Evolutionary conservation across 2,329 filamentous ascomycete species (phyloP).

Genomic region (Ophiocordyceps camponoti-saundersi): DNA sequence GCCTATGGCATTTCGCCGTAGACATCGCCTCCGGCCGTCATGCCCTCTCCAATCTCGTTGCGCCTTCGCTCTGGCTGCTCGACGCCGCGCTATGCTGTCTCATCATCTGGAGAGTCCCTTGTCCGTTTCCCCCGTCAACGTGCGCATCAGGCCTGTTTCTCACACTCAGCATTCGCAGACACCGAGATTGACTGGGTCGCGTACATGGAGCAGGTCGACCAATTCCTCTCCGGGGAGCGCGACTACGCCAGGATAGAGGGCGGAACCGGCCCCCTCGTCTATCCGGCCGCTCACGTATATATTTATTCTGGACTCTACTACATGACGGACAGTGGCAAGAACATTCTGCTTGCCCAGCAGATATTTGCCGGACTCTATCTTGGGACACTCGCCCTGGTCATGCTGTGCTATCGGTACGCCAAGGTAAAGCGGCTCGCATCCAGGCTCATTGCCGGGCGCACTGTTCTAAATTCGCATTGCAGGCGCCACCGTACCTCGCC

Average conservation of each 20-base stretch:
- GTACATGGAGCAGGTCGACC: constrained; percentile 84
- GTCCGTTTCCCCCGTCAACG: constrained; percentile 30
- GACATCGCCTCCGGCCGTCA: constrained; percentile 32
- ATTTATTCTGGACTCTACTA: constrained; percentile 68
- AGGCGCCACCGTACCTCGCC: constrained; percentile 77
- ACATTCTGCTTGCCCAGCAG: constrained; percentile 69
- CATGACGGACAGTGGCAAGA: constrained; percentile 55
- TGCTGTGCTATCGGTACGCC: constrained; percentile 65
- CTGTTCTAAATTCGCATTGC: not conserved
- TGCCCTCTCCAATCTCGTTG: constrained; percentile 29
- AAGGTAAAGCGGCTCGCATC: constrained; percentile 29
- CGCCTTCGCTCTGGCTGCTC: constrained; percentile 46
- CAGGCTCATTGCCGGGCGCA: too few species aligned
- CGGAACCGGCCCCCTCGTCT: constrained; percentile 83
- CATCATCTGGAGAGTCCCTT: constrained; percentile 69
- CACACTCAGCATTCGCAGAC: constrained; percentile 29
- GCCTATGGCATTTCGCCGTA: constrained; percentile 13
- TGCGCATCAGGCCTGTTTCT: not conserved
- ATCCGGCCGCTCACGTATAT: constrained; percentile 87
- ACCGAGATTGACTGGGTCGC: constrained; percentile 97
- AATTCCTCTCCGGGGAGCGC: constrained; percentile 69
- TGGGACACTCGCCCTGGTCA: constrained; percentile 54
- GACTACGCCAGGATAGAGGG: constrained; percentile 78
- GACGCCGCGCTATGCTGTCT: constrained; percentile 58
- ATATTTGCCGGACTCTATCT: constrained; percentile 73